Evolutionary conservation across 148 eudicot genomes (phyloP), one percentile per base, ranked within the genome.

Genomic region (Chenopodium formosanum): DNA sequence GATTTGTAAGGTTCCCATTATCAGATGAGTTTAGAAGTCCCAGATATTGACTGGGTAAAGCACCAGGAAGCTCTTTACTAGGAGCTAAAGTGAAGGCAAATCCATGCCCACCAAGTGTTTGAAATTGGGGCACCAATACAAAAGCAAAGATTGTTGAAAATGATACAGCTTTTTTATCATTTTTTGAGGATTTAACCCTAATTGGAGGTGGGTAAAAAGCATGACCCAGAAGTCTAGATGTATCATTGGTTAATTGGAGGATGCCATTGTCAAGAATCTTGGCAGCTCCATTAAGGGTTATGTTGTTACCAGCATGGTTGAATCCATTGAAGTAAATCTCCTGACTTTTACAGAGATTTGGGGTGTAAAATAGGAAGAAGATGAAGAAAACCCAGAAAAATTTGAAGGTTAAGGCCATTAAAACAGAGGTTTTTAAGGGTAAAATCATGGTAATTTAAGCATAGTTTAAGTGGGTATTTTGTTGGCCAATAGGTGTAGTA

Each of bases 91-190:
- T 82, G 77, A 94, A 93, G 63, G 97, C 97, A 22, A 94, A 82
- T 3, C 98, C 97, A 87, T 94, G 98, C 40, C 98, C 97, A 58
- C 98, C 98, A 11, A 89, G 83, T 23, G 88, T 89, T 47, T 76
- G 50, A 73, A 89, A 90, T 80, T 91, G 90, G 1, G 98, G 97
- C 29, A 86, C 84, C 16, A 94, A 85, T 29, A 84, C 88, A 82
- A 94, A 91, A 3, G 91, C 95, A 58, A 94, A 93, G n/a, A 90
- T 87, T 1, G 95, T 89, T 19, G 97, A 93, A 80, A 94, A 94
- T 25, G 98, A 94, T 37, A 85, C 25, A 50, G 88, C 87, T 78
- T 82, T 86, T 78, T 82, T 85, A 11, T 87, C 88, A 48, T 53
- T 56, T 0, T 52, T 58, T 22, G 94, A 85, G 82, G 78, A 78